Percentiles rank a stretch among this genome's conserved stretches.
phyloP scores from a whole-genome alignment of 148 eudicot species.

The Salicornia ramosissima region DNA sequence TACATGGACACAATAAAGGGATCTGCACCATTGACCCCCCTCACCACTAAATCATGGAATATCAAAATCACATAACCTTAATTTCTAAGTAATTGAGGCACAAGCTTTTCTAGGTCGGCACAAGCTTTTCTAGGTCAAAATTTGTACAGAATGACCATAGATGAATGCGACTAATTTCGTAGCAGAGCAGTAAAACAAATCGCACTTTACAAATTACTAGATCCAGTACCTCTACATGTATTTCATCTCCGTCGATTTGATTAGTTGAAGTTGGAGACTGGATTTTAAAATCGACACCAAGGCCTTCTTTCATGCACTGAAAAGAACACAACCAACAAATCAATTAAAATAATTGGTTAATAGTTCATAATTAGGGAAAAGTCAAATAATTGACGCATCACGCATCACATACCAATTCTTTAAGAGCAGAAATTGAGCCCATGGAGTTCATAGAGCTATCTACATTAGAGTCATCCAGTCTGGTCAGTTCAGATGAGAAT shows the following conservation, averaged over 20 bases:
- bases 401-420: conserved; percentile 64
- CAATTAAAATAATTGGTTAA: not conserved
- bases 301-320: conserved; percentile 80
- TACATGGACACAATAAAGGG: not conserved
- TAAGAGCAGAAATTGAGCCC: conserved; percentile 58
- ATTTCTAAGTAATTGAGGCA: too few species aligned
- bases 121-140: too few species aligned
- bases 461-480: conserved; percentile 41
- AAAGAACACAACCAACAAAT: conserved; percentile 14
- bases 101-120: too few species aligned
- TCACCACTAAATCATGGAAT: too few species aligned
- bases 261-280: conserved; percentile 56
- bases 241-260: conserved; percentile 51
- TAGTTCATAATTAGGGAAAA: not conserved
- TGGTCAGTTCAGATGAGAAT: conserved; percentile 39
- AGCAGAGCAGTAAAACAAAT: not conserved
- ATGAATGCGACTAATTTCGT: not conserved
- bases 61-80: too few species aligned
- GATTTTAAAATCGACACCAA: conserved; percentile 56
- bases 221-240: conserved; percentile 61
- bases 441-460: conserved; percentile 48
- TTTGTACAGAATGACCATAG: too few species aligned
- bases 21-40: too few species aligned
- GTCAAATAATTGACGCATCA: not conserved
- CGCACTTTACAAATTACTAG: not conserved